Evolutionary conservation across 208 protist genomes (phyloP).

Genomic region (Acanthamoeba castellanii): DNA sequence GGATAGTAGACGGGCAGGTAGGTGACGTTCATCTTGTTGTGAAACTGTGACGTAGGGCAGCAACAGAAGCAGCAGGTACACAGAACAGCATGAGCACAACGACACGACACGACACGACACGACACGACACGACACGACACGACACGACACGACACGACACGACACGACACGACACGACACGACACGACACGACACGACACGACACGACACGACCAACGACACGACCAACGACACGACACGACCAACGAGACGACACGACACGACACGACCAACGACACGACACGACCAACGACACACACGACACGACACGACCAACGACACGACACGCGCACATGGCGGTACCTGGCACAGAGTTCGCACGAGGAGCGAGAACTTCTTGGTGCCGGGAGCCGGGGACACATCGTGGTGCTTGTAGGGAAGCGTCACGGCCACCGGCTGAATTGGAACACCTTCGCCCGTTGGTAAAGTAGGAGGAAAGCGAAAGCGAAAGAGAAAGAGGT

Average conservation of each 20-base stretch:
- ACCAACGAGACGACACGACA: too few species aligned
- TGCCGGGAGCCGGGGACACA: background rate
- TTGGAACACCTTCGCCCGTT: background rate
- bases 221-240: too few species aligned
- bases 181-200: too few species aligned
- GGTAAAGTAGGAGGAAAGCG: background rate
- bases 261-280: too few species aligned
- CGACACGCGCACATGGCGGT: background rate
- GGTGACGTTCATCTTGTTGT: slow-evolving; percentile 91
- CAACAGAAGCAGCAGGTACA: too few species aligned
- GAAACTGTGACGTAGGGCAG: slow-evolving; percentile 89
- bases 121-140: too few species aligned
- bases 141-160: too few species aligned
- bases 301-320: too few species aligned
- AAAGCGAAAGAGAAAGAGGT: background rate
- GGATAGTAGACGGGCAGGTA: slow-evolving; percentile 93
- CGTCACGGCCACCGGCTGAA: slow-evolving; percentile 10
- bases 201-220: too few species aligned
- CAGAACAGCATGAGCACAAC: background rate
- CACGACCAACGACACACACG: background rate
- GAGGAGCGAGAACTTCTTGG: background rate
- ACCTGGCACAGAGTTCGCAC: slow-evolving; percentile 6
- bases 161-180: too few species aligned
- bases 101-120: background rate
- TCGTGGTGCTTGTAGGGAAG: slow-evolving; percentile 46